phyloP scores from a whole-genome alignment of 352 stramenopile species.

The Globisporangium solare region DNA sequence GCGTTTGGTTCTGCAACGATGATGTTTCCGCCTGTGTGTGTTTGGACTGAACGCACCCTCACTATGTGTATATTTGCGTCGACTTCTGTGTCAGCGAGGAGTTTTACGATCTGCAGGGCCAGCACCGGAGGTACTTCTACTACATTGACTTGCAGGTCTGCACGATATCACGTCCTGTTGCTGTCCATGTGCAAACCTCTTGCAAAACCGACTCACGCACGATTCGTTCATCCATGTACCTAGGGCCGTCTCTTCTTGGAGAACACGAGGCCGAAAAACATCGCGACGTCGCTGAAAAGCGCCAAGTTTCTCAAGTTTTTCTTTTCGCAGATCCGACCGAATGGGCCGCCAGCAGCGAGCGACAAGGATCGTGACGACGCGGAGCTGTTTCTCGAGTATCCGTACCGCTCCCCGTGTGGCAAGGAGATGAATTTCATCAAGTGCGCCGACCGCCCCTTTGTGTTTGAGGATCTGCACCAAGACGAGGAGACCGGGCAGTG shows the following conservation, averaged over 20 bases:
- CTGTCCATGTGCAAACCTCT: neutral
- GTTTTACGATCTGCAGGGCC: constrained; percentile 68
- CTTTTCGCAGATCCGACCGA: constrained; percentile 60
- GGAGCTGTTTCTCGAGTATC: constrained; percentile 63
- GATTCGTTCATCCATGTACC: too few relatives aligned
- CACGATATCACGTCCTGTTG: neutral
- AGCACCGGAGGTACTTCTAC: constrained; percentile 75
- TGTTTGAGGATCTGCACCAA: constrained; percentile 58
- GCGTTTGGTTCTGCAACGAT: neutral
- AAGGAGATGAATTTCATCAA: constrained; percentile 89
- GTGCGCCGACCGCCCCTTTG: constrained; percentile 69
- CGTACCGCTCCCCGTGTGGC: constrained; percentile 66
- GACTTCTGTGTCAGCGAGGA: constrained; percentile 28
- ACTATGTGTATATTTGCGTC: too few relatives aligned
- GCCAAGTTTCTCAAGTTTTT: constrained; percentile 82
- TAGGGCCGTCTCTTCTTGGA: constrained; percentile 74
- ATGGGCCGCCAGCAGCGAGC: constrained; percentile 8
- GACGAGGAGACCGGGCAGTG: constrained; percentile 22
- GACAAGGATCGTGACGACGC: constrained; percentile 1
- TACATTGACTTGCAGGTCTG: constrained; percentile 76
- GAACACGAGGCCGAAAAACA: constrained; percentile 81
- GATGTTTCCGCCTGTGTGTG: too few relatives aligned
- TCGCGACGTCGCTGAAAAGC: constrained; percentile 79
- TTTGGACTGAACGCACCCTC: too few relatives aligned
- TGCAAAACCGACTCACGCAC: neutral